Conservation (phyloP, 257 asterid genomes). For the Lithospermum erythrorhizon region DNA sequence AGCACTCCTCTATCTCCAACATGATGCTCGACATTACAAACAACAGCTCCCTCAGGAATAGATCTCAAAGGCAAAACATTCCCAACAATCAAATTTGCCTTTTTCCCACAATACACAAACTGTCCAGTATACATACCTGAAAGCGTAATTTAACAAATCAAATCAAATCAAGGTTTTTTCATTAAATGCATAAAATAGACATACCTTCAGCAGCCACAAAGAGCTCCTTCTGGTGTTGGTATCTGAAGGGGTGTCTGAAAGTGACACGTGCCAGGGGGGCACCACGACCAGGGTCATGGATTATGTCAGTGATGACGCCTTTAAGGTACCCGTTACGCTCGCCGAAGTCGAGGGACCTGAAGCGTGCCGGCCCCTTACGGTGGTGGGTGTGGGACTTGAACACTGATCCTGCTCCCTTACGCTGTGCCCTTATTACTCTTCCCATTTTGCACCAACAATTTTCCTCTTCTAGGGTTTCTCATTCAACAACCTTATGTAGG, state of each 20-base stretch:
- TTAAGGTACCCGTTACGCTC: conserved; percentile 78
- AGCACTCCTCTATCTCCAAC: conserved; percentile 68
- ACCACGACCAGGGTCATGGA: conserved; percentile 80
- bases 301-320: conserved; percentile 55
- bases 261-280: conserved; percentile 64
- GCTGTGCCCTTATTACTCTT: conserved; percentile 63
- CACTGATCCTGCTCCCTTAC: conserved; percentile 75
- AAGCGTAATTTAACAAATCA: conserved; percentile 11
- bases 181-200: no score
- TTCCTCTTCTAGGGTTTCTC: no score
- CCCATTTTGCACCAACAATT: no score
- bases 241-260: conserved; percentile 71
- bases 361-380: conserved; percentile 66
- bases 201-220: conserved; percentile 63
- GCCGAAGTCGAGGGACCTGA: conserved; percentile 69
- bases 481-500: no score
- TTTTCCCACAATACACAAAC: conserved; percentile 62
- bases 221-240: conserved; percentile 71
- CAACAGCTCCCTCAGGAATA: conserved; percentile 69
- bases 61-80: conserved; percentile 64
- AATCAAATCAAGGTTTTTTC: no score
- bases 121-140: conserved; percentile 70
- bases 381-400: conserved; percentile 76
- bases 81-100: conserved; percentile 55
- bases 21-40: conserved; percentile 68